Base-by-base conservation (phyloP, 257 asterid genomes). In the Scutellaria baicalensis region DNA sequence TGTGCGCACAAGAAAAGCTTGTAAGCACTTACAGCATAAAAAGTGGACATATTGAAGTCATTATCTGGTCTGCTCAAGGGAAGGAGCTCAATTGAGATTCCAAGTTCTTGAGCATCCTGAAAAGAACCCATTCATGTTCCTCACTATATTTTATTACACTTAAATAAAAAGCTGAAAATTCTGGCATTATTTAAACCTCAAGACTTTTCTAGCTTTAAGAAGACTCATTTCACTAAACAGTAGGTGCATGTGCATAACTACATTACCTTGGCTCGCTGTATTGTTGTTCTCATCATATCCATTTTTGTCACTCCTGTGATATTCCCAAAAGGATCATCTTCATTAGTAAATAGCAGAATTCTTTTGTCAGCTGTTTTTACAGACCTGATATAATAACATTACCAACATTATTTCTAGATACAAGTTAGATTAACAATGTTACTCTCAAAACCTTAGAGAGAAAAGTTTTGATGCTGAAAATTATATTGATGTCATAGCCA, bases 31-130 rank as follows among this genome's bases (percentile, higher is more conserved):
- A 93, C 98, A 77, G 96, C 93, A 86, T 93, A 93, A 75, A 91
- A 93, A 27, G 75, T 82, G 66, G 96, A 81, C 47, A 86, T 62
- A 16, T 91, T 88, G 88, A 93, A 93, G 75, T 93, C 96, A 10
- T 85, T 88, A 75, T 84, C 90, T 35, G 86, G 84, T 69, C 73
- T 85, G 74, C 88, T 87, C 75, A 93, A 83, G 64, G 99, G 99
- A 11, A 93, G 96, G 72, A 91, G 89, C 77, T 93, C 96, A 52
- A 93, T 87, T 62, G 90, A 82, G 75, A 93, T 89, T 81, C 91
- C 91, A 81, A 91, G 94, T 80, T 91, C 99, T 82, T 86, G 96
- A 83, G 96, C 90, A 84, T 93, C 99, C 98, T 93, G 89, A 71
- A 81, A 75, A 76, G 57, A 48, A 50, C 6, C 56, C 52, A 8